Evolutionary conservation across 2,329 filamentous ascomycete species (phyloP).

Genomic region (Huntiella bhutanensis): DNA sequence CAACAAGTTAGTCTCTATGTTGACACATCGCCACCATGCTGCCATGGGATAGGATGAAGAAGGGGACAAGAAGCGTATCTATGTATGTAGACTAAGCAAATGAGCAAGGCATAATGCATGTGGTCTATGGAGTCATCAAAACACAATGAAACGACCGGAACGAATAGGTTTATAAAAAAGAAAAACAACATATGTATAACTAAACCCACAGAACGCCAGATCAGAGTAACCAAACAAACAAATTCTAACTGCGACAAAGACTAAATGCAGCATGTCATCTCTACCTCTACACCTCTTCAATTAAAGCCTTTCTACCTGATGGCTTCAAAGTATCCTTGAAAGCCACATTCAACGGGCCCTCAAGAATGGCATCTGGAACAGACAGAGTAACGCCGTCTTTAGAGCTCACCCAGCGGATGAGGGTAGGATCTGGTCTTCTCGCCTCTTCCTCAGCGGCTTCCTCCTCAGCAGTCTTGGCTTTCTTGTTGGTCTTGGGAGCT

Average conservation of each 20-base stretch:
- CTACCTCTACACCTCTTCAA: slow-evolving; percentile 28
- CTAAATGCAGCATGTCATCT: no score
- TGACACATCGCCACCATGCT: no score
- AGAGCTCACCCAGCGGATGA: slow-evolving; percentile 53
- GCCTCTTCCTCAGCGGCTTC: slow-evolving; percentile 27
- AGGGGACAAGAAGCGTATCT: no score
- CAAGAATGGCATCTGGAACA: slow-evolving; percentile 50
- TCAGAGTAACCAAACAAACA: neutral
- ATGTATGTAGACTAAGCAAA: no score
- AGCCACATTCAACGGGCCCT: slow-evolving; percentile 39
- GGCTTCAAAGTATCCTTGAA: slow-evolving; percentile 23
- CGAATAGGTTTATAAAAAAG: neutral
- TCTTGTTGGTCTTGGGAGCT: slow-evolving; percentile 51
- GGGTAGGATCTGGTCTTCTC: slow-evolving; percentile 37
- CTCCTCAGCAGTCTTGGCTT: slow-evolving; percentile 21
- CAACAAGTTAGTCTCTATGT: no score
- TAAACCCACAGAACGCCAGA: neutral
- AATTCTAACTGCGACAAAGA: neutral
- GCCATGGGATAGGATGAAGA: no score
- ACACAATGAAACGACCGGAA: no score
- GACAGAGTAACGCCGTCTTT: slow-evolving; percentile 42
- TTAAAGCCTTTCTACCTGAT: slow-evolving; percentile 25
- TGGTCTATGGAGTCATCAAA: no score
- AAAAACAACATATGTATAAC: no score
- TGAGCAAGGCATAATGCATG: no score